phyloP scores from a whole-genome alignment of 1,139 yeast genomes.

The Suhomyces wounanorum region DNA sequence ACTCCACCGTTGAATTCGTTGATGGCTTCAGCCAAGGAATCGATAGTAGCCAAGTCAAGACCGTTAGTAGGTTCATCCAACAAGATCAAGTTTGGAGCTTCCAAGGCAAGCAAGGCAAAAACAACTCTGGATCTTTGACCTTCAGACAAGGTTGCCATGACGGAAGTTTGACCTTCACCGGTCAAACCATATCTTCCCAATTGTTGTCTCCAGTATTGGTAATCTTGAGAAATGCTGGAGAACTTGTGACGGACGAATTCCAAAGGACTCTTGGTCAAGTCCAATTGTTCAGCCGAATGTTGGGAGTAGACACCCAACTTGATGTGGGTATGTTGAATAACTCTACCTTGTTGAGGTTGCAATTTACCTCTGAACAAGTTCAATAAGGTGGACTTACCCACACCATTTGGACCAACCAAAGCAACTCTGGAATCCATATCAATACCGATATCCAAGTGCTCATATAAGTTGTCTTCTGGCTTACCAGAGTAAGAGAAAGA shows the following conservation, averaged over 20 bases:
- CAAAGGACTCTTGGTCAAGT: conserved; percentile 88
- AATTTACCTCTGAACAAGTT: conserved; percentile 96
- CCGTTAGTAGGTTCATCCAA: conserved; percentile 99
- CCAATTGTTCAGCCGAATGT: conserved; percentile 98
- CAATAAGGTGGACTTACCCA: conserved; percentile 94
- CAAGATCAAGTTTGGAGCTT: conserved; percentile 89
- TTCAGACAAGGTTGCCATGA: conserved; percentile 97
- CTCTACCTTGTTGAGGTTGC: conserved; percentile 89
- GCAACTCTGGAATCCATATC: conserved; percentile 99
- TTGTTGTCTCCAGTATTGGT: conserved; percentile 99
- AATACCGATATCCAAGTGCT: conserved; percentile 91
- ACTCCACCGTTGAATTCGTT: conserved; percentile 96
- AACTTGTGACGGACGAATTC: conserved; percentile 97
- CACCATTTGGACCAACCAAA: conserved; percentile 98
- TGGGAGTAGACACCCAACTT: conserved; percentile 98
- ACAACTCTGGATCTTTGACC: conserved; percentile 99
- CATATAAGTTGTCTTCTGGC: conserved; percentile 84
- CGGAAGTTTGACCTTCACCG: conserved; percentile 98
- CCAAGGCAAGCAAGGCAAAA: conserved; percentile 92
- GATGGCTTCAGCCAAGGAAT: conserved; percentile 95
- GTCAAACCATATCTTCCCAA: conserved; percentile 98
- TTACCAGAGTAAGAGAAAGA: conserved; percentile 91
- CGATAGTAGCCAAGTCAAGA: conserved; percentile 96
- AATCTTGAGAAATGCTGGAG: conserved; percentile 88
- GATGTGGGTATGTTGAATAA: conserved; percentile 94